phyloP scores from a whole-genome alignment of 305 asterid genomes.

The Withania somnifera region DNA sequence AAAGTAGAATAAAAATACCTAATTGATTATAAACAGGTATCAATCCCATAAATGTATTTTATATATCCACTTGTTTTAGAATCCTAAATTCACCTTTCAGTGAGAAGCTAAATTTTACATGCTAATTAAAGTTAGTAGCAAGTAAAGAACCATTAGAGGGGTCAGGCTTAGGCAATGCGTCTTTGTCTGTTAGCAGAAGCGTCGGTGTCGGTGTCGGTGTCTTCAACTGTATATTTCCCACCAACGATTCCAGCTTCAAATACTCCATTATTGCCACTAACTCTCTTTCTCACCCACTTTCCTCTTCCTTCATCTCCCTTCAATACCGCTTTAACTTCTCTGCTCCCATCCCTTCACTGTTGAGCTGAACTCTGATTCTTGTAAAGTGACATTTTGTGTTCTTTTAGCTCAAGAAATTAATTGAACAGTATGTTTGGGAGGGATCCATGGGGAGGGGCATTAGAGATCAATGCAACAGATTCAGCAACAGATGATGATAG shows the following conservation, averaged over 20 bases:
- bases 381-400: too few relatives aligned
- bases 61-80: too few relatives aligned
- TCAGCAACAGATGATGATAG: constrained; percentile 82
- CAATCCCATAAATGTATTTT: too few relatives aligned
- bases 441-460: constrained; percentile 92
- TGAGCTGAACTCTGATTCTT: too few relatives aligned
- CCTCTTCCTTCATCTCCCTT: neutral
- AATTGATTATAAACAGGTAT: neutral
- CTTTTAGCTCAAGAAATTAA: too few relatives aligned
- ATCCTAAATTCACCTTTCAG: too few relatives aligned
- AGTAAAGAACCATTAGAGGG: neutral
- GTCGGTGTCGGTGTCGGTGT: neutral
- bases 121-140: neutral
- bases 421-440: constrained; percentile 56
- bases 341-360: too few relatives aligned
- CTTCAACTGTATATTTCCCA: neutral
- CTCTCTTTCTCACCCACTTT: neutral
- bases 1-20: neutral
- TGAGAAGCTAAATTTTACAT: neutral
- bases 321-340: neutral
- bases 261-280: neutral
- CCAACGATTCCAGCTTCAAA: neutral
- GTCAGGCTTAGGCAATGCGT: neutral
- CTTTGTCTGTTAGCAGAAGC: neutral
- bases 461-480: constrained; percentile 61